phyloP scores from a whole-genome alignment of 2,329 filamentous ascomycete species.

The Pseudogymnoascus sp. region DNA sequence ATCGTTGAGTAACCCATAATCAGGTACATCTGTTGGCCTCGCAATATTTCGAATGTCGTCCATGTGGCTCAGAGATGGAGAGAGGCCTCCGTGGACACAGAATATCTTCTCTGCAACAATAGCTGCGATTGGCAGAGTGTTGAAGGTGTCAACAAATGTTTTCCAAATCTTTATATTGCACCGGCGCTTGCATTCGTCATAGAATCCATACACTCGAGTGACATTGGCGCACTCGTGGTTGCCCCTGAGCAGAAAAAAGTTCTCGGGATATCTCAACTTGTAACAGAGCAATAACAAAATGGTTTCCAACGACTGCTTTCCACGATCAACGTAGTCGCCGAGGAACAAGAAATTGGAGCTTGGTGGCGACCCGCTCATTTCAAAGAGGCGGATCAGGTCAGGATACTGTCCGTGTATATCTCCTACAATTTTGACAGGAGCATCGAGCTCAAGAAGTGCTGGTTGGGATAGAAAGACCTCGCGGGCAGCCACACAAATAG shows the following conservation, averaged over 20 bases:
- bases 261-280: slow-evolving; percentile 94
- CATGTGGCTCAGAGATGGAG: slow-evolving; percentile 89
- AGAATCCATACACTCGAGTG: slow-evolving; percentile 92
- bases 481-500: slow-evolving; percentile 81
- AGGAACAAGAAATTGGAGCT: slow-evolving; percentile 88
- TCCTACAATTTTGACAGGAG: slow-evolving; percentile 95
- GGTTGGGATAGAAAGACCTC: slow-evolving; percentile 90
- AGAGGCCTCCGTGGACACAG: slow-evolving; percentile 91
- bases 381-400: slow-evolving; percentile 91
- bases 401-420: slow-evolving; percentile 97
- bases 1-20: slow-evolving; percentile 92
- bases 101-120: slow-evolving; percentile 97
- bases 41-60: slow-evolving; percentile 96
- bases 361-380: slow-evolving; percentile 96
- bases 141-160: slow-evolving; percentile 94
- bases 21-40: slow-evolving; percentile 90
- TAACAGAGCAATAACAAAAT: slow-evolving; percentile 90
- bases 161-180: slow-evolving; percentile 99
- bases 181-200: slow-evolving; percentile 93
- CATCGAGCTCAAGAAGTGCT: slow-evolving; percentile 81
- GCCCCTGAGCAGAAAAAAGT: slow-evolving; percentile 89
- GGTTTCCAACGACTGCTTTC: slow-evolving; percentile 92
- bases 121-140: slow-evolving; percentile 88
- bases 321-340: slow-evolving; percentile 92
- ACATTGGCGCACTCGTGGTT: slow-evolving; percentile 98